Percentiles rank a stretch among this genome's conserved stretches.
Conservation (phyloP, 2,329 filamentous ascomycete species). For the Ascocoryne sarcoides region DNA sequence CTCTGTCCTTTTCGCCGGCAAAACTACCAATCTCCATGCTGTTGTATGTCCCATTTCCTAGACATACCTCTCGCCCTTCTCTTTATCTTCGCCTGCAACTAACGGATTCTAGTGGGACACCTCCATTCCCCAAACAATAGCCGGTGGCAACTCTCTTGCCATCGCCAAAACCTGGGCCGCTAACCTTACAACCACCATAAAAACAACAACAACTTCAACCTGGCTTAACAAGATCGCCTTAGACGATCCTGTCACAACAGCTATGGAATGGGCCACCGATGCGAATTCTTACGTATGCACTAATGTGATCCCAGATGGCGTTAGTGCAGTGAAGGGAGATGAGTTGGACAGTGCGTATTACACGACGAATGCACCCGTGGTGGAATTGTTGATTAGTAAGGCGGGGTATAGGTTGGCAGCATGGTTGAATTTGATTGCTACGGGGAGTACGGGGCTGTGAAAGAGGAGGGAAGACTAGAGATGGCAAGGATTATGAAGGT, state of each 20-base stretch:
- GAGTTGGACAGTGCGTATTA: constrained; percentile 58
- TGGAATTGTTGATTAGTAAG: constrained; percentile 58
- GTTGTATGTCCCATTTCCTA: background rate
- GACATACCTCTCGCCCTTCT: background rate
- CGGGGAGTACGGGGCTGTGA: too few relatives aligned
- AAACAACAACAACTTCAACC: constrained; percentile 19
- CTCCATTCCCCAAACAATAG: constrained; percentile 55
- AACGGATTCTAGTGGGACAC: constrained; percentile 46
- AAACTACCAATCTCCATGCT: constrained; percentile 52
- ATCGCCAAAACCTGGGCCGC: constrained; percentile 47
- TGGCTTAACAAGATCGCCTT: constrained; percentile 18
- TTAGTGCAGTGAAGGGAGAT: constrained; percentile 43
- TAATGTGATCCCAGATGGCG: constrained; percentile 52
- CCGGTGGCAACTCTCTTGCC: constrained; percentile 43
- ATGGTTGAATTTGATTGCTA: constrained; percentile 56
- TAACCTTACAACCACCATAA: constrained; percentile 46
- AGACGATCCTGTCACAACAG: constrained; percentile 21
- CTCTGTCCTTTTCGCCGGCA: constrained; percentile 49
- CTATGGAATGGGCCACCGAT: constrained; percentile 56
- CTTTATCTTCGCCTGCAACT: too few relatives aligned
- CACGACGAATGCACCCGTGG: constrained; percentile 48
- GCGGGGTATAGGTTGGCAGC: constrained; percentile 59
- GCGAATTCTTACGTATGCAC: constrained; percentile 53
- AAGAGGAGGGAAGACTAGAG: too few relatives aligned
- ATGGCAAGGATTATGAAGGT: too few relatives aligned